These are phyloP conservation scores for Puccinia novopanici DNA, from an alignment of 1,284 basidiomycete species.

Conservation along the genomic window DNA sequence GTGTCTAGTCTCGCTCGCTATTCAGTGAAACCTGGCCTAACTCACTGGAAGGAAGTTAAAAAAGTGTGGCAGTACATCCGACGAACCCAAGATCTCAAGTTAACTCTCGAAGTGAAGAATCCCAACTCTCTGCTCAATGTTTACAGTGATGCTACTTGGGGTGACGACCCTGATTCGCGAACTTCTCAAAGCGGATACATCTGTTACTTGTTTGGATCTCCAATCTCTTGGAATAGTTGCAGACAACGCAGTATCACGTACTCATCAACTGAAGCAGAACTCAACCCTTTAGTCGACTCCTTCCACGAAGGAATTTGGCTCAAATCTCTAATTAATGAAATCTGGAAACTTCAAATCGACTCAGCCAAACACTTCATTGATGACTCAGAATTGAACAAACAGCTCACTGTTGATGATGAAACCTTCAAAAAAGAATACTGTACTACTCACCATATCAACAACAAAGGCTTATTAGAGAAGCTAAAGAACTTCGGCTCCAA, in stretches of 20 bases:
- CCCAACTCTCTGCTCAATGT: background rate
- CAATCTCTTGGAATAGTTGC: too few species aligned
- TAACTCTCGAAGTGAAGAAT: background rate
- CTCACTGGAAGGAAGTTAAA: conserved; percentile 8
- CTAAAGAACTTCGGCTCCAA: background rate
- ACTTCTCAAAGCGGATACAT: background rate
- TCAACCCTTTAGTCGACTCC: too few species aligned
- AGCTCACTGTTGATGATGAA: too few species aligned
- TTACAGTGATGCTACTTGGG: background rate
- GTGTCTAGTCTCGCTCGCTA: background rate
- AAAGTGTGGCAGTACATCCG: background rate
- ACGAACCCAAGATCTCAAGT: background rate
- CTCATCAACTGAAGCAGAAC: too few species aligned
- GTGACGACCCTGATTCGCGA: background rate
- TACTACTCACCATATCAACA: background rate
- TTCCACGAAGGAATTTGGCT: too few species aligned
- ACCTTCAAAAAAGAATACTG: background rate
- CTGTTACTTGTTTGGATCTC: too few species aligned
- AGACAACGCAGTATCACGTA: too few species aligned
- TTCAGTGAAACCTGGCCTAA: background rate
- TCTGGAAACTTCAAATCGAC: too few species aligned
- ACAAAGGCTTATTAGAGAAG: background rate
- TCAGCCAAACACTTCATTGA: too few species aligned
- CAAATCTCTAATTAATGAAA: too few species aligned
- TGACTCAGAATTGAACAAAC: too few species aligned